Percentiles rank a stretch among this genome's conserved stretches.
Conservation (phyloP, 331 rosid genomes). For the Dryas integrifolia region DNA sequence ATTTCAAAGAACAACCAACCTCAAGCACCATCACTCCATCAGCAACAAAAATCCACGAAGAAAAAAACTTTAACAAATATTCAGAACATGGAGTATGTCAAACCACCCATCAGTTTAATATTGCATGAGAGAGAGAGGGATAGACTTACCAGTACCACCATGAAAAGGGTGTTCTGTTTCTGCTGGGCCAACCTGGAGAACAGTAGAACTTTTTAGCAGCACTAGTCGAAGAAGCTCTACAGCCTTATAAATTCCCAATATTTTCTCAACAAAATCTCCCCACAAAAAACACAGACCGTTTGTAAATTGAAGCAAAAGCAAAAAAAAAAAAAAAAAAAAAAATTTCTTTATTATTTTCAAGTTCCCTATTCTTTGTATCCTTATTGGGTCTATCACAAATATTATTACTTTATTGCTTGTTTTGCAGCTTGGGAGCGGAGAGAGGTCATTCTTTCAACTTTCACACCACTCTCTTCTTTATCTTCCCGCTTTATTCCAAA, state of each 20-base stretch:
- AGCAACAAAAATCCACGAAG: slow-evolving; percentile 28
- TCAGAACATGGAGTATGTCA: slow-evolving; percentile 24
- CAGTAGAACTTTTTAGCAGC: slow-evolving; percentile 24
- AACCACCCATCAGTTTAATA: slow-evolving; percentile 28
- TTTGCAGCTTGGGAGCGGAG: slow-evolving; percentile 7
- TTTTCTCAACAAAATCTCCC: slow-evolving; percentile 40
- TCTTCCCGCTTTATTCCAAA: slow-evolving; percentile 46
- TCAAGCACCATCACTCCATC: slow-evolving; percentile 16
- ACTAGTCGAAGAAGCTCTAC: slow-evolving; percentile 35
- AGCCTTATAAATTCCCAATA: slow-evolving; percentile 53
- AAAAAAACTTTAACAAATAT: slow-evolving; percentile 17
- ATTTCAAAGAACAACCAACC: slow-evolving; percentile 8
- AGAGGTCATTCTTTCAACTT: slow-evolving; percentile 23
- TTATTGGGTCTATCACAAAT: slow-evolving; percentile 11
- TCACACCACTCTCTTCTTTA: slow-evolving; percentile 30
- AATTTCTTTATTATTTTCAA: neutral
- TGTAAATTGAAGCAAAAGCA: neutral
- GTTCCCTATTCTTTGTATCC: neutral
- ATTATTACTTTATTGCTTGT: slow-evolving; percentile 17
- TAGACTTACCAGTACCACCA: slow-evolving; percentile 40
- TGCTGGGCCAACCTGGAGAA: slow-evolving; percentile 49
- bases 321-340: neutral
- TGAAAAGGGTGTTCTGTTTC: slow-evolving; percentile 40
- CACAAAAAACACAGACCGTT: slow-evolving; percentile 27
- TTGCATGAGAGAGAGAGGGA: slow-evolving; percentile 17